Evolutionary conservation across 2,329 filamentous ascomycete species (phyloP), one percentile per base, ranked within the genome.

Genomic region (Xylaria sp.): DNA sequence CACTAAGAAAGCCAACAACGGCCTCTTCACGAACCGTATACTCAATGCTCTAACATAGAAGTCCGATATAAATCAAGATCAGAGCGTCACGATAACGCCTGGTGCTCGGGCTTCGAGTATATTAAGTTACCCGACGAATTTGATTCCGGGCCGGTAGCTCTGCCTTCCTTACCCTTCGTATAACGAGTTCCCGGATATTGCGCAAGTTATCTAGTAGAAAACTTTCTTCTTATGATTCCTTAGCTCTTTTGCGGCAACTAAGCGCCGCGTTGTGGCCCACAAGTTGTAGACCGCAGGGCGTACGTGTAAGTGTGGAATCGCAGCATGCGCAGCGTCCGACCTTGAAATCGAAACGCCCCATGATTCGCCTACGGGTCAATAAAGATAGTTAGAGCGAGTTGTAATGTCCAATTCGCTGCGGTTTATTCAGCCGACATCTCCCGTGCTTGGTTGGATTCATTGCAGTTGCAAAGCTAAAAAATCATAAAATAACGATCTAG

Each of bases 231-330:
- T 42, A 6, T 20, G 55, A 44, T 2, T 25, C 2, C 33, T 49
- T 7, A 27, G 27, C 29, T 6, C 20, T n/a, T n/a, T n/a, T n/a
- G n/a, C n/a, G n/a, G n/a, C n/a, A n/a, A n/a, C n/a, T n/a, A n/a
- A n/a, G n/a, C n/a, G n/a, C n/a, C n/a, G n/a, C n/a, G n/a, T n/a
- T n/a, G n/a, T n/a, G n/a, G n/a, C n/a, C n/a, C n/a, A n/a, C n/a
- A n/a, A n/a, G n/a, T 45, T 51, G 33, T 60, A 31, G 5, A 13
- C 22, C 9, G 15, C 61, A 67, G 61, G 65, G 65, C 65, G 65
- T n/a, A n/a, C n/a, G n/a, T n/a, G n/a, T n/a, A n/a, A n/a, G n/a
- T n/a, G n/a, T 27, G 17, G 11, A 53, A 47, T 39, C 1, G 42
- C 5, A 38, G 42, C 15, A 29, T 13, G 22, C 27, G 22, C 27